Conservation (phyloP, 148 eudicot genomes). For the Persicaria maculosa region DNA sequence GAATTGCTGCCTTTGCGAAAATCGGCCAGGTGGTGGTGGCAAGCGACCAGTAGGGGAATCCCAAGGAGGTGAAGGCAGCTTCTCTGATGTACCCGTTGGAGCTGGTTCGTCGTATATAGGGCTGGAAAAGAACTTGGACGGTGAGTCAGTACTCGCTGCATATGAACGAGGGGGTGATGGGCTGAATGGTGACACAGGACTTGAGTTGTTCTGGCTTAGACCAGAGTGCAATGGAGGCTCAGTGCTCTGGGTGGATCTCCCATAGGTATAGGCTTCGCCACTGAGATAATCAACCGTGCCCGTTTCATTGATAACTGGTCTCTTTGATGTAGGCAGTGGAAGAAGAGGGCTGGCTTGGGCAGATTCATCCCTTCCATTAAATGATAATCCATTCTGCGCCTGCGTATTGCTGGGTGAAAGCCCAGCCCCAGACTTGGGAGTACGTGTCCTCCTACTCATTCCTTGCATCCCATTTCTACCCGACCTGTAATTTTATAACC, state of each 20-base stretch:
- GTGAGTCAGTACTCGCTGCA: slow-evolving; percentile 36
- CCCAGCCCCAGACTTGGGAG: not conserved
- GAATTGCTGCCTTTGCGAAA: slow-evolving; percentile 74
- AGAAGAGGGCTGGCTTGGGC: slow-evolving; percentile 43
- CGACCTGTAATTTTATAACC: slow-evolving; percentile 38
- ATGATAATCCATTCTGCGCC: not conserved
- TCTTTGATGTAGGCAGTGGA: slow-evolving; percentile 64
- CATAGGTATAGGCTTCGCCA: slow-evolving; percentile 43
- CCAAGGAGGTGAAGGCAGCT: slow-evolving; percentile 49
- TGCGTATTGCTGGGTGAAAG: not conserved
- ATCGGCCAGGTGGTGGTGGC: slow-evolving; percentile 84
- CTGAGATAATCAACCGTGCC: slow-evolving; percentile 53
- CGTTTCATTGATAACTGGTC: slow-evolving; percentile 32
- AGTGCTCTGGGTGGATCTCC: slow-evolving; percentile 29
- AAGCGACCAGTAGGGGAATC: slow-evolving; percentile 39
- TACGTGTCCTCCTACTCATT: slow-evolving; percentile 29
- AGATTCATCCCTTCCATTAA: slow-evolving; percentile 21
- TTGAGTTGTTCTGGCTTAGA: slow-evolving; percentile 24
- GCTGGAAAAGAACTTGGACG: slow-evolving; percentile 43
- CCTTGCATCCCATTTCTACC: slow-evolving; percentile 54
- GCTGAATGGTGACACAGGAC: slow-evolving; percentile 25
- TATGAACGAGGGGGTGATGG: slow-evolving; percentile 41
- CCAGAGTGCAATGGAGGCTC: slow-evolving; percentile 22
- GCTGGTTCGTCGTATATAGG: slow-evolving; percentile 35
- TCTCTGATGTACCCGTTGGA: slow-evolving; percentile 30